These are phyloP conservation scores for Solanum hybrid DNA, from an alignment of 305 asterid genomes.

Conservation along the genomic window DNA sequence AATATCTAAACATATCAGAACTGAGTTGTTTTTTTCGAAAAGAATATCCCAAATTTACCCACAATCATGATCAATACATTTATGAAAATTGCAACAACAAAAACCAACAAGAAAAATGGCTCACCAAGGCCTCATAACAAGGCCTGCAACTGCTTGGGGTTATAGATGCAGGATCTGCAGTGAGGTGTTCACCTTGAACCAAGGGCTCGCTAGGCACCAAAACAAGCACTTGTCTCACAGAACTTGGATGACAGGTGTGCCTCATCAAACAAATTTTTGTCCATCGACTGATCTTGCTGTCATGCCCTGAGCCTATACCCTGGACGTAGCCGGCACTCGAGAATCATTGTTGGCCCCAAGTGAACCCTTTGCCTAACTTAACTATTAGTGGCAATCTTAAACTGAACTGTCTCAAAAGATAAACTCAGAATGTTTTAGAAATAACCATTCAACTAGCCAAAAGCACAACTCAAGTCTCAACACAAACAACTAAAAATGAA, in stretches of 20 bases:
- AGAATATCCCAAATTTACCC: neutral
- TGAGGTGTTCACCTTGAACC: neutral
- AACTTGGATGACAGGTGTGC: neutral
- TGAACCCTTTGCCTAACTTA: too few relatives aligned
- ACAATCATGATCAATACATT: neutral
- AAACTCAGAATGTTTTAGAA: too few relatives aligned
- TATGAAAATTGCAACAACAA: neutral
- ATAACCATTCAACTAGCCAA: too few relatives aligned
- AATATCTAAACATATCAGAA: neutral
- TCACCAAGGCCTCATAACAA: neutral
- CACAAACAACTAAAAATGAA: too few relatives aligned
- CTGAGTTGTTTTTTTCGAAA: neutral
- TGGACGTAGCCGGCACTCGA: too few relatives aligned
- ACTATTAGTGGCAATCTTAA: too few relatives aligned
- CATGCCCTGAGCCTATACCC: too few relatives aligned
- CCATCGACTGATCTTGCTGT: neutral
- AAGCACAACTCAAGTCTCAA: too few relatives aligned
- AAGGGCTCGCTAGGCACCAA: neutral
- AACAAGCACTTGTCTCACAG: neutral
- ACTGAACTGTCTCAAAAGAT: too few relatives aligned
- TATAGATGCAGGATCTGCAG: neutral
- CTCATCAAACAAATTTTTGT: neutral
- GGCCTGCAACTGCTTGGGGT: neutral
- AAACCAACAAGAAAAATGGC: neutral
- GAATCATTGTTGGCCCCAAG: too few relatives aligned